Conservation (phyloP, 2,329 filamentous ascomycete genomes). For the Nectriaceae sp. region DNA sequence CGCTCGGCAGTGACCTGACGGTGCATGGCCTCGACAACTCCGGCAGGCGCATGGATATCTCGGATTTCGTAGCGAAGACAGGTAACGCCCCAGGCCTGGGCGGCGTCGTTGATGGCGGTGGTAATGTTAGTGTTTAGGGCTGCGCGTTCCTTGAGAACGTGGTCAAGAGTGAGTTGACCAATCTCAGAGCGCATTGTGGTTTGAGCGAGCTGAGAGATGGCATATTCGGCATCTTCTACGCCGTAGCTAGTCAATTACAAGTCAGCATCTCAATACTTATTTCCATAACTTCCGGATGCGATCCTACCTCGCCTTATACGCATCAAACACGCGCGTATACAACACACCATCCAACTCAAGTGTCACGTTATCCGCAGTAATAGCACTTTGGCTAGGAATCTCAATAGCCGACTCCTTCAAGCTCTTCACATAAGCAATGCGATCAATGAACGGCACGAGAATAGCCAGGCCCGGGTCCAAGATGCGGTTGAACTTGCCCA, state of each 20-base stretch:
- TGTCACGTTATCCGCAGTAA: constrained; percentile 98
- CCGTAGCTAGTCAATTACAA: constrained; percentile 68
- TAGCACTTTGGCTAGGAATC: constrained; percentile 96
- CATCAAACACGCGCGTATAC: constrained; percentile 95
- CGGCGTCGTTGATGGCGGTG: constrained; percentile 97
- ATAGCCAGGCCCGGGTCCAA: constrained; percentile 89
- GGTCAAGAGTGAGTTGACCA: constrained; percentile 91
- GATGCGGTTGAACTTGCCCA: constrained; percentile 96
- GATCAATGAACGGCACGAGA: constrained; percentile 86
- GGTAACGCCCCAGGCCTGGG: constrained; percentile 93
- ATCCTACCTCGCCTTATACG: constrained; percentile 88
- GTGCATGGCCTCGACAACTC: constrained; percentile 97
- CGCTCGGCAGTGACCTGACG: constrained; percentile 96
- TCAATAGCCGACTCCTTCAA: constrained; percentile 96
- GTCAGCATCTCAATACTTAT: background rate
- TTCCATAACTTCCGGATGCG: background rate
- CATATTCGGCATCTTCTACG: constrained; percentile 97
- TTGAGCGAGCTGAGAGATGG: constrained; percentile 95
- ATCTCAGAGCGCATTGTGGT: constrained; percentile 99
- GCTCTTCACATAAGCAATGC: constrained; percentile 96
- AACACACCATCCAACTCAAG: constrained; percentile 93
- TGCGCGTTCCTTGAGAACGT: constrained; percentile 95
- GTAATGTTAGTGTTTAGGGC: constrained; percentile 98
- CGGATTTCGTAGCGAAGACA: constrained; percentile 97
- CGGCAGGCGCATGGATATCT: constrained; percentile 93